A percentile compares a stretch with the other conserved stretches of the same genome.
These are phyloP conservation scores for Helminthosporium solani DNA, from an alignment of 2,329 filamentous ascomycete genomes.

Conservation along the genomic window DNA sequence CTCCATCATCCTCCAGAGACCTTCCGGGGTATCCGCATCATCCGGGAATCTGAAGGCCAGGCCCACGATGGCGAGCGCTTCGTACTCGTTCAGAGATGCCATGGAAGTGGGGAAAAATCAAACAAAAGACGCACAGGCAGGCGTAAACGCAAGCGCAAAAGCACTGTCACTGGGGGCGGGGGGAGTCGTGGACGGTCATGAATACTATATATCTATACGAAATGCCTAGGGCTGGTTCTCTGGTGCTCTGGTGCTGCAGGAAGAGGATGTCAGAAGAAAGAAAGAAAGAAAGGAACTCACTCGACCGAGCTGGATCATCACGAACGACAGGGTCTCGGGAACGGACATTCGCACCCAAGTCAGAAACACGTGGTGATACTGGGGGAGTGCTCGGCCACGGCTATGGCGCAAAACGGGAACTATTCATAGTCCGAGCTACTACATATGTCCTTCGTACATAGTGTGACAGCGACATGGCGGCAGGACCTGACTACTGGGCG, in stretches of 20 bases:
- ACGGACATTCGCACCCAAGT: background rate
- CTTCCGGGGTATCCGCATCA: conserved; percentile 3
- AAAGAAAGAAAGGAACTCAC: background rate
- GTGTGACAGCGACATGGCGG: no score
- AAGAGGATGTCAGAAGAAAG: no score
- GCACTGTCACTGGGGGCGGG: background rate
- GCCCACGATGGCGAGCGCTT: conserved; percentile 17
- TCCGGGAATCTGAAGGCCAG: conserved; percentile 10
- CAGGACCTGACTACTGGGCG: no score
- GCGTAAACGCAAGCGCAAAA: no score
- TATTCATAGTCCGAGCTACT: no score
- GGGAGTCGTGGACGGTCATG: background rate
- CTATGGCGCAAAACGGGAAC: no score
- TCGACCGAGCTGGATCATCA: background rate
- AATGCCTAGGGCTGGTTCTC: no score
- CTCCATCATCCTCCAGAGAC: conserved; percentile 11
- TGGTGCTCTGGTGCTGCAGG: no score
- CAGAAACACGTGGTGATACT: background rate
- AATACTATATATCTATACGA: background rate
- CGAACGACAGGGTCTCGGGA: background rate
- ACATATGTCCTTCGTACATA: no score
- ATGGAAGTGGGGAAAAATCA: background rate
- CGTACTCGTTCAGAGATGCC: background rate
- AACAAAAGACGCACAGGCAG: no score
- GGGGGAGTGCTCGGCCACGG: background rate